Percentiles rank a stretch among this genome's conserved stretches.
phyloP scores from a whole-genome alignment of 139 green algal genomes.

The Micractinium sp. region DNA sequence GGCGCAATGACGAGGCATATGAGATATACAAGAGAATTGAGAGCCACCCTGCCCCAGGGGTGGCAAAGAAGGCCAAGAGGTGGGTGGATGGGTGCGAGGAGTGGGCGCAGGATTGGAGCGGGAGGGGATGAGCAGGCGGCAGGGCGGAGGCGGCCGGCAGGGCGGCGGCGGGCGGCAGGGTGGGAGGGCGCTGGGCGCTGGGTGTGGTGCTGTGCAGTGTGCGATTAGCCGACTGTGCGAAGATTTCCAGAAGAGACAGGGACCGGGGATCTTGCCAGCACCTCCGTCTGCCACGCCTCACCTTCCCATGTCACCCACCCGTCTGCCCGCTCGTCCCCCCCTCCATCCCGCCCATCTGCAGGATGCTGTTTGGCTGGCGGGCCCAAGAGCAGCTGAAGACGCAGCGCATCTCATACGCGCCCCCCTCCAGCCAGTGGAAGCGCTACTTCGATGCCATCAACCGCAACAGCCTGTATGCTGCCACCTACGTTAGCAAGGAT shows the following conservation, averaged over 20 bases:
- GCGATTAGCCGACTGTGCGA: no score
- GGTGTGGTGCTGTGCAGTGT: background rate
- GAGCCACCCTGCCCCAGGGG: slow-evolving; percentile 55
- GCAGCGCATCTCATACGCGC: background rate
- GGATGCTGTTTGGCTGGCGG: slow-evolving; percentile 84
- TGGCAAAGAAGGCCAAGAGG: slow-evolving; percentile 69
- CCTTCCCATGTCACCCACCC: no score
- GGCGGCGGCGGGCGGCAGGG: no score
- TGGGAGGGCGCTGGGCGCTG: no score
- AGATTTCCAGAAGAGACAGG: no score
- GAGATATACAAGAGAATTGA: slow-evolving; percentile 71
- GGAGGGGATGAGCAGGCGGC: background rate
- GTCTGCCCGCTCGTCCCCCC: no score
- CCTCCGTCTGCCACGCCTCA: background rate
- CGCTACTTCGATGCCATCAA: slow-evolving; percentile 49
- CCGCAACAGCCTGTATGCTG: background rate
- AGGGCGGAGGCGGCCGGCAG: no score
- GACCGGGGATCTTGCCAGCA: no score
- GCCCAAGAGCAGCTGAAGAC: slow-evolving; percentile 71
- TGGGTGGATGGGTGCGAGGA: background rate
- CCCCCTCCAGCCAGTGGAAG: slow-evolving; percentile 25
- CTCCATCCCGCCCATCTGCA: background rate
- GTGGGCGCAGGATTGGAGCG: no score
- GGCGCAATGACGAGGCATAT: slow-evolving; percentile 62
- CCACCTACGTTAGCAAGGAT: background rate